Base-by-base conservation (phyloP, 306 rosid species). In the Glycine soja region DNA sequence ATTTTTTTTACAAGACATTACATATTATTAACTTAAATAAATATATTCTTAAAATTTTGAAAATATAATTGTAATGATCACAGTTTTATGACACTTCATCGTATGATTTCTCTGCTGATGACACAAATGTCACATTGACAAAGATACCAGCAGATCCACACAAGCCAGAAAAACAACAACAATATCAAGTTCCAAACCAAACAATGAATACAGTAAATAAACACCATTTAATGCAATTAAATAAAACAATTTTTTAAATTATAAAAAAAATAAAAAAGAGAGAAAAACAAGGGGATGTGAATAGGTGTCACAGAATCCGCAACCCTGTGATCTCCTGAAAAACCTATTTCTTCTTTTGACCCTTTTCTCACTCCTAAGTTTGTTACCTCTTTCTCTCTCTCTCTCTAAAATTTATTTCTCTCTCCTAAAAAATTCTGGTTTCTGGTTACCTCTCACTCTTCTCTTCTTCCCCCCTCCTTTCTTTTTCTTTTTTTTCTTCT, bases 261-360 rank as follows among this genome's bases (percentile, higher is more conserved):
- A 4, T 38, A 4, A 63, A 18, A 16, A 7, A 8, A 8, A 19
- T 11, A 63, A 63, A 24, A 4, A 36, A 36, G 0, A 38, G 50
- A 65, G 30, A 65, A 14, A 38, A 40, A 65, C 0, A 14, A 38
- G 71, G 71, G 3, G n/a, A 40, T 13, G 12, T 13, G 70, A 64
- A 3, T 36, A 79, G 78, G 75, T 84, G 86, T 82, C 87, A 68
- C 47, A 59, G 19, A 80, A 68, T 38, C 57, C 59, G 78, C 14
- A 79, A 85, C 81, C 72, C 57, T 61, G n/a, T 52, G 78, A 93
- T 94, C 94, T 85, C 97, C 98, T 83, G 45, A 82, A 90, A 89
- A 87, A 80, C 88, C 97, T 86, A 88, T 87, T 34, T 11, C 80
- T 84, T 32, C 36, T 82, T 89, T 89, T 91, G 90, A 85, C 94